Evolutionary conservation across 2,329 filamentous ascomycete species (phyloP).

Genomic region (Paraphoma chrysanthemicola): DNA sequence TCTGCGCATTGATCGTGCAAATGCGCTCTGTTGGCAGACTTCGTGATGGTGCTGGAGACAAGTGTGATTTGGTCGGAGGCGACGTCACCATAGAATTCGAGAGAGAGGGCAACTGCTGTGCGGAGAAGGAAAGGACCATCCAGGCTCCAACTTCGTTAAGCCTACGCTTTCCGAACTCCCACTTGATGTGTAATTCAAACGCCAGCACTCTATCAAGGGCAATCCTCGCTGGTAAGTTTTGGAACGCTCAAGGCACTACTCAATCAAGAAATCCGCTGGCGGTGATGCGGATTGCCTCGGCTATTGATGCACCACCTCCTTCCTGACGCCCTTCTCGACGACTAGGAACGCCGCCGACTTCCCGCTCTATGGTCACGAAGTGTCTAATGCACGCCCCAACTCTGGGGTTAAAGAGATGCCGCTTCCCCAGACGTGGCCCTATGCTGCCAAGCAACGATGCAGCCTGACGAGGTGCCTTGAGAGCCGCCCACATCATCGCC

Average conservation of each 20-base stretch:
- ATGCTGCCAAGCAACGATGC: constrained; percentile 26
- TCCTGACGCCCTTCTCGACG: constrained; percentile 6
- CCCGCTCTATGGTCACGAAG: not conserved
- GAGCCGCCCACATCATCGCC: constrained; percentile 26
- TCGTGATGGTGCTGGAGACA: not conserved
- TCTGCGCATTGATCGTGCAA: not conserved
- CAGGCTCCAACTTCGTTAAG: constrained; percentile 8
- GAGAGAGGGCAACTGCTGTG: constrained; percentile 4
- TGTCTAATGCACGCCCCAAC: constrained; percentile 2
- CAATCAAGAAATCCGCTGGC: not conserved
- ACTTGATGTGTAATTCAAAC: constrained; percentile 6
- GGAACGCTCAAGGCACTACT: not conserved
- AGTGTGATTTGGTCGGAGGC: not conserved
- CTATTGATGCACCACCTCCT: not conserved
- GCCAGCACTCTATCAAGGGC: constrained; percentile 10
- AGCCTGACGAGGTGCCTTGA: constrained; percentile 30
- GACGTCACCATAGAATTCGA: constrained; percentile 3
- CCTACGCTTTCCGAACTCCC: constrained; percentile 16
- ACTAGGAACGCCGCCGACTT: constrained; percentile 1
- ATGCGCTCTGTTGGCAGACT: not conserved
- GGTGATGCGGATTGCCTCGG: constrained; percentile 11
- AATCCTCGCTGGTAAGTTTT: constrained; percentile 1
- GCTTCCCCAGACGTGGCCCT: constrained; percentile 13
- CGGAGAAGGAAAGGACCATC: constrained; percentile 2
- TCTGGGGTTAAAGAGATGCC: not conserved